A percentile compares a stretch with the other conserved stretches of the same genome.
These are phyloP conservation scores for Ophiocytium majus DNA, from an alignment of 352 stramenopile genomes.

Conservation along the genomic window DNA sequence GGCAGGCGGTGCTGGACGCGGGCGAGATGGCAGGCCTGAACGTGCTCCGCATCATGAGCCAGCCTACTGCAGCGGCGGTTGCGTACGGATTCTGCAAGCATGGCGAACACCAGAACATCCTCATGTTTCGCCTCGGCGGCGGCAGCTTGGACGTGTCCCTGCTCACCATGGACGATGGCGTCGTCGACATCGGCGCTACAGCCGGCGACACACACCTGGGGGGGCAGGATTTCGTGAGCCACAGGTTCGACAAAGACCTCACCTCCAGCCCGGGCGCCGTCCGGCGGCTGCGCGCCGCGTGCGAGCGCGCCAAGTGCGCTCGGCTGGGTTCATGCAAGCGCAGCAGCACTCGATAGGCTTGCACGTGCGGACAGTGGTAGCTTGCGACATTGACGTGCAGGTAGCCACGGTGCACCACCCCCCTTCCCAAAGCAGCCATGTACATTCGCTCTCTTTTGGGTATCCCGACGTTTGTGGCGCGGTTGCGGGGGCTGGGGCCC, in stretches of 20 bases:
- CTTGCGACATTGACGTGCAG: no score
- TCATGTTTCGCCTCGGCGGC: no score
- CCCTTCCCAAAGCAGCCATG: no score
- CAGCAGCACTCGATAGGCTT: no score
- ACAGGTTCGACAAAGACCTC: no score
- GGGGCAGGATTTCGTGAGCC: conserved; percentile 76
- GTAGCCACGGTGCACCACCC: no score
- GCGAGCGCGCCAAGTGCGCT: conserved; percentile 95
- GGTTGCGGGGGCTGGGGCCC: no score
- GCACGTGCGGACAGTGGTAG: no score
- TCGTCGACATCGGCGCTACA: conserved; percentile 86
- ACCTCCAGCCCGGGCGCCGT: conserved; percentile 84
- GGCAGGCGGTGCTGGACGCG: conserved; percentile 91
- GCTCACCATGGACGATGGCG: conserved; percentile 91
- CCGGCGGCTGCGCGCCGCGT: conserved; percentile 91
- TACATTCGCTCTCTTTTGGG: no score
- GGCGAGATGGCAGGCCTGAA: conserved; percentile 72
- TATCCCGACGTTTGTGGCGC: no score
- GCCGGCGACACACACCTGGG: conserved; percentile 79
- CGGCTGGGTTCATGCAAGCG: no score
- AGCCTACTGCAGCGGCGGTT: conserved; percentile 94
- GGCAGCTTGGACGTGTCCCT: conserved; percentile 94
- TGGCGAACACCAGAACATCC: conserved; percentile 81
- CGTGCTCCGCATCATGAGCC: conserved; percentile 87
- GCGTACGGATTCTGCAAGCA: conserved; percentile 96